Evolutionary conservation across 1,284 basidiomycete species (phyloP).

Genomic region (Trametes pubescens): DNA sequence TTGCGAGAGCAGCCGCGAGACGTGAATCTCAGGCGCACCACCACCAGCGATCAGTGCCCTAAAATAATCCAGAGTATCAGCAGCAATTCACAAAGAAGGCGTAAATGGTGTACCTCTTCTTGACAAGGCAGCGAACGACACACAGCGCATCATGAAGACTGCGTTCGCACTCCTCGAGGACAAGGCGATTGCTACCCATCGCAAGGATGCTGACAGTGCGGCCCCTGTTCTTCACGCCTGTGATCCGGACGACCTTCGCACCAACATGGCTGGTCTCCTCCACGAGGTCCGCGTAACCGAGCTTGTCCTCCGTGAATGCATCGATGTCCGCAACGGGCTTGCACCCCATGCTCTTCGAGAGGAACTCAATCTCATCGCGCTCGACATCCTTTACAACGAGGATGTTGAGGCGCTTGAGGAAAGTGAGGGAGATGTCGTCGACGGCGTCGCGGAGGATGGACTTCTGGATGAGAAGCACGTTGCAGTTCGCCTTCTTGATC

Average conservation of each 20-base stretch:
- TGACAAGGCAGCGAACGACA: conserved; percentile 97
- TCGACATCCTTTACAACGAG: conserved; percentile 98
- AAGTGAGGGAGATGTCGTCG: conserved; percentile 98
- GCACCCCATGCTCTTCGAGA: conserved; percentile 93
- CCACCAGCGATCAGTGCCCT: conserved; percentile 97
- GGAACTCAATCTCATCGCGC: conserved; percentile 98
- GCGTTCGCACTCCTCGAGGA: conserved; percentile 97
- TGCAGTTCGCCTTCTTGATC: conserved; percentile 99
- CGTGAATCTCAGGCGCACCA: conserved; percentile 98
- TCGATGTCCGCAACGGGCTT: conserved; percentile 99
- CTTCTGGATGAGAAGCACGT: conserved; percentile 98
- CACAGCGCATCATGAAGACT: conserved; percentile 98
- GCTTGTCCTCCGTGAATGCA: conserved; percentile 98
- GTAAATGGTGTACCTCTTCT: conserved; percentile 77
- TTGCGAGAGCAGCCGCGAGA: conserved; percentile 93
- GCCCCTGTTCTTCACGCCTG: conserved; percentile 95
- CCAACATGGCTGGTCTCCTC: conserved; percentile 91
- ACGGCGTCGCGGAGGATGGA: conserved; percentile 99
- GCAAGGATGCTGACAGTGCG: conserved; percentile 96
- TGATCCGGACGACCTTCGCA: conserved; percentile 93
- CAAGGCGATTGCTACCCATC: conserved; percentile 93
- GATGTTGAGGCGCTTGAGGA: conserved; percentile 98
- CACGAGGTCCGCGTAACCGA: conserved; percentile 95
- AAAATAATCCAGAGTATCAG: neutral
- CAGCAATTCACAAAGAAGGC: no score